phyloP scores from a whole-genome alignment of 228 moss, liverwort and hornwort species.

The Sphagnum magellanicum region DNA sequence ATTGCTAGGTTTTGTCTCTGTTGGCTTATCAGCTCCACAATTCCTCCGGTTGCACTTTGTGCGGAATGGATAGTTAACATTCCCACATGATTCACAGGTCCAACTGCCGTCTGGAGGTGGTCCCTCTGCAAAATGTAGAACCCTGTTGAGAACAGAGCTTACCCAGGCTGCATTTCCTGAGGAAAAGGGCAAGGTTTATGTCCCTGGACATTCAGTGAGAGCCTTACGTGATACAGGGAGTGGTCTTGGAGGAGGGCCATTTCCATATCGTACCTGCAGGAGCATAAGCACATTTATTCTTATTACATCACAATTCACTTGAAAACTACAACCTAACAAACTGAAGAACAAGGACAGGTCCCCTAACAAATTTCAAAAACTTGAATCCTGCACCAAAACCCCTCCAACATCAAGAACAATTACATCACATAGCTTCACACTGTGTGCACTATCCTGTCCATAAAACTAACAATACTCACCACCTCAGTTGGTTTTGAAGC shows the following conservation, averaged over 20 bases:
- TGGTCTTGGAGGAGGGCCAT: conserved; percentile 79
- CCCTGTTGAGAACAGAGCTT: not conserved
- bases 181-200: not conserved
- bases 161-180: no score
- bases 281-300: no score
- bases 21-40: conserved; percentile 99
- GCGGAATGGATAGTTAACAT: conserved; percentile 98
- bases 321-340: no score
- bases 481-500: conserved; percentile 88
- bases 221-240: conserved; percentile 74
- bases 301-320: no score
- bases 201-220: not conserved
- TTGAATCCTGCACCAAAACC: not conserved
- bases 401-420: no score
- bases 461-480: conserved; percentile 15
- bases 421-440: no score
- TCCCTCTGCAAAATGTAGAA: conserved; percentile 50
- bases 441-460: no score
- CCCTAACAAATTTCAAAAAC: not conserved
- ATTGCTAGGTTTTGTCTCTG: conserved; percentile 71
- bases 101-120: conserved; percentile 99
- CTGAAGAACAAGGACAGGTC: no score
- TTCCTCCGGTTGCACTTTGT: conserved; percentile 99
- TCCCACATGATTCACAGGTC: conserved; percentile 96
- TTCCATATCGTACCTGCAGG: conserved; percentile 6